A percentile compares a stretch with the other conserved stretches of the same genome.
phyloP scores from a whole-genome alignment of 1,284 basidiomycete genomes.

The Amylostereum areolatum region DNA sequence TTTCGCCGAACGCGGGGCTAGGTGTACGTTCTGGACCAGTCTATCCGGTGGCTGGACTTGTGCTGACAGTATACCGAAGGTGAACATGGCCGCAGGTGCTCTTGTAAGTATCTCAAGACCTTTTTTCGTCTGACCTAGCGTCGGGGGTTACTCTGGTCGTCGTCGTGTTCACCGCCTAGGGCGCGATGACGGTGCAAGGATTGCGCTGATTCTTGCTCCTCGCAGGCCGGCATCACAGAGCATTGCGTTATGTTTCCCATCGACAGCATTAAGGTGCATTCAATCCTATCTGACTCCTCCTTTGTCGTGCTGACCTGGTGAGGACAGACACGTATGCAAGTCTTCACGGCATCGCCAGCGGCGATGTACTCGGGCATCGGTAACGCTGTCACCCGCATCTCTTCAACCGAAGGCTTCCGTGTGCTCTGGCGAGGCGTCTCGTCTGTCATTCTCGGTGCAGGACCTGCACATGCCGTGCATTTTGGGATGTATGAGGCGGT shows the following conservation, averaged over 20 bases:
- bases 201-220: conserved; percentile 1
- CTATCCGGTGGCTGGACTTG: neutral
- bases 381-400: conserved; percentile 86
- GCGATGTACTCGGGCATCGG: conserved; percentile 87
- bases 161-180: too few species aligned
- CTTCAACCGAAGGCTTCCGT: conserved; percentile 87
- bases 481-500: conserved; percentile 96
- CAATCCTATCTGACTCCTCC: neutral
- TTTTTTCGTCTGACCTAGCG: too few species aligned
- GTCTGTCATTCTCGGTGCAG: conserved; percentile 95
- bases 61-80: conserved; percentile 34
- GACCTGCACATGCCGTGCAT: conserved; percentile 97
- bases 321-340: conserved; percentile 95
- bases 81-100: conserved; percentile 97
- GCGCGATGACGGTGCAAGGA: neutral
- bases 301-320: neutral
- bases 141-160: too few species aligned
- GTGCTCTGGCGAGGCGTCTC: conserved; percentile 95
- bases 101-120: conserved; percentile 52
- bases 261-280: conserved; percentile 91
- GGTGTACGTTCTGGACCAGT: conserved; percentile 33
- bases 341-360: conserved; percentile 79
- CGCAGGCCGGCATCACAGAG: conserved; percentile 94
- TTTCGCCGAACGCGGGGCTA: conserved; percentile 72
- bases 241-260: conserved; percentile 99